Evolutionary conservation across 345 rosid genomes (phyloP).

Genomic region (Tarenaya hassleriana): DNA sequence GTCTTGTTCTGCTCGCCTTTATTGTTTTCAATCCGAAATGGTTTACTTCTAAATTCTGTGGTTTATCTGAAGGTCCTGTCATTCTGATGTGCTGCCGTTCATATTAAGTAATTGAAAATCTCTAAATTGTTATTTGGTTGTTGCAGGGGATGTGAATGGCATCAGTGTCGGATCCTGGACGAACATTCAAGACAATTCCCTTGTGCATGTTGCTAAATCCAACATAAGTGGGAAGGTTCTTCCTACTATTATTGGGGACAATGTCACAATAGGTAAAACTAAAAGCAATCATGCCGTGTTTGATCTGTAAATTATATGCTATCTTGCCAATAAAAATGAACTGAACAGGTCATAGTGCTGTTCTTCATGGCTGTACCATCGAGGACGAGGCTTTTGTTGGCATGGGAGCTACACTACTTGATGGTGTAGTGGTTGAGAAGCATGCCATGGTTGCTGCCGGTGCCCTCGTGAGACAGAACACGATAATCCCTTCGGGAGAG

Average conservation of each 20-base stretch:
- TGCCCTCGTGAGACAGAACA: conserved; percentile 76
- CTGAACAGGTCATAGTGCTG: conserved; percentile 76
- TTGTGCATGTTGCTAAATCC: conserved; percentile 94
- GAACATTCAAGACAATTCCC: conserved; percentile 93
- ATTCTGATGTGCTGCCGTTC: not conserved
- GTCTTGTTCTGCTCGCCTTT: not conserved
- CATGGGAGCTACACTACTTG: conserved; percentile 84
- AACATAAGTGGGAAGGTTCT: conserved; percentile 80
- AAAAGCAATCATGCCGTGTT: too few relatives aligned
- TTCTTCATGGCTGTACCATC: conserved; percentile 82
- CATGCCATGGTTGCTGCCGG: conserved; percentile 96
- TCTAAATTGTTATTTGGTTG: conserved; percentile 1
- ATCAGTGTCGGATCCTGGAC: conserved; percentile 81
- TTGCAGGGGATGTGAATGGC: conserved; percentile 84
- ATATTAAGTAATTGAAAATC: not conserved
- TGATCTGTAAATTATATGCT: not conserved
- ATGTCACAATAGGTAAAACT: conserved; percentile 89
- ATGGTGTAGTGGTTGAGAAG: conserved; percentile 82
- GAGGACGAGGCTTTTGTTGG: conserved; percentile 91
- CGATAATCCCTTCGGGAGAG: conserved; percentile 83
- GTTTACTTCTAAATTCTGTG: conserved; percentile 1
- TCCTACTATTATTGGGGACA: conserved; percentile 82
- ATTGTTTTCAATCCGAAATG: not conserved
- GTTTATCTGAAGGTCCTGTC: too few relatives aligned
- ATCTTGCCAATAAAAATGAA: conserved; percentile 4